phyloP scores from a whole-genome alignment of 768 basidiomycete genomes.

The Mycena rosella region DNA sequence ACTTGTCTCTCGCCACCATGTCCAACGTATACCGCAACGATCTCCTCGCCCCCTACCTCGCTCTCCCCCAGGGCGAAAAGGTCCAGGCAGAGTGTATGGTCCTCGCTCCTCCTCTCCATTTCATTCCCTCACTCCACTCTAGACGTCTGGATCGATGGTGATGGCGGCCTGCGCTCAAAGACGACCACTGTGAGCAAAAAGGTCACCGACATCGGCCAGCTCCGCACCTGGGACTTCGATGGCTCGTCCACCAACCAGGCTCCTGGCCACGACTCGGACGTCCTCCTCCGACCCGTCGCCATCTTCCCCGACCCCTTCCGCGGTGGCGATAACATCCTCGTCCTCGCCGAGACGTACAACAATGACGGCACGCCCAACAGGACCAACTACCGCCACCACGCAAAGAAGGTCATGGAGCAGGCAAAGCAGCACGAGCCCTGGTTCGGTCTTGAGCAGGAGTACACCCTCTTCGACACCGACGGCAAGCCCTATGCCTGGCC shows the following conservation, averaged over 20 bases:
- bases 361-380: slow-evolving; percentile 98
- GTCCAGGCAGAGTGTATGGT: slow-evolving; percentile 90
- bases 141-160: slow-evolving; percentile 99
- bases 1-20: slow-evolving; percentile 40
- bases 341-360: slow-evolving; percentile 98
- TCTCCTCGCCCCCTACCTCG: slow-evolving; percentile 90
- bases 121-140: slow-evolving; percentile 37
- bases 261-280: slow-evolving; percentile 94
- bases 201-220: slow-evolving; percentile 88
- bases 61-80: slow-evolving; percentile 91
- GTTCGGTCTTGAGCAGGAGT: slow-evolving; percentile 99
- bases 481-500: slow-evolving; percentile 96
- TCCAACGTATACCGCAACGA: slow-evolving; percentile 77
- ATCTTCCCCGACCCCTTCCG: slow-evolving; percentile 99
- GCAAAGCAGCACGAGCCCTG: slow-evolving; percentile 86
- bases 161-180: slow-evolving; percentile 95
- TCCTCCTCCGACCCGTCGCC: slow-evolving; percentile 96
- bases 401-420: slow-evolving; percentile 95
- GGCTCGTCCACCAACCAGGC: slow-evolving; percentile 98
- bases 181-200: slow-evolving; percentile 92
- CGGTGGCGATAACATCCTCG: slow-evolving; percentile 96
- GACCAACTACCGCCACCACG: slow-evolving; percentile 95
- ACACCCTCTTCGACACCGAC: slow-evolving; percentile 96
- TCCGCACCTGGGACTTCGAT: slow-evolving; percentile 99
- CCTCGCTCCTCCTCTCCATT: slow-evolving; percentile 26